Evolutionary conservation across 352 stramenopile genomes (phyloP).

Genomic region (Globisporangium camurandrum): DNA sequence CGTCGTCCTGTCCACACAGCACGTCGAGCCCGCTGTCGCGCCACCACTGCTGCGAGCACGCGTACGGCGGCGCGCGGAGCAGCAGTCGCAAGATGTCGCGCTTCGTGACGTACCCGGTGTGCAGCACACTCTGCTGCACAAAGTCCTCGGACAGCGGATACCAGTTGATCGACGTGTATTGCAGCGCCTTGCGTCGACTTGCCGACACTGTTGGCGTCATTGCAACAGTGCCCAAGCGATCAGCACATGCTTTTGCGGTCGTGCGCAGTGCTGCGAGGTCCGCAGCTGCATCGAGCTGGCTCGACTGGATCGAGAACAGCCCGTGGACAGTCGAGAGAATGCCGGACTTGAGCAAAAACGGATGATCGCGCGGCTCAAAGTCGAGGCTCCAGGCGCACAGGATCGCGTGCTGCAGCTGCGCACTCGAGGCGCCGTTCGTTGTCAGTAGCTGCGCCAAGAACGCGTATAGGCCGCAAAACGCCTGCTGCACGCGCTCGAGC

Average conservation of each 20-base stretch:
- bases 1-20: constrained; percentile 6
- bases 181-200: not conserved
- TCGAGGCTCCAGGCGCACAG: constrained; percentile 77
- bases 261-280: constrained; percentile 17
- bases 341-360: constrained; percentile 69
- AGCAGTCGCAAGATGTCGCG: constrained; percentile 67
- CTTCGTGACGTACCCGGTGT: constrained; percentile 67
- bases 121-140: constrained; percentile 64
- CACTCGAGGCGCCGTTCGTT: constrained; percentile 24
- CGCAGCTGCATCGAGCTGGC: constrained; percentile 28
- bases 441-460: constrained; percentile 54
- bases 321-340: constrained; percentile 70
- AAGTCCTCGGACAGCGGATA: constrained; percentile 72
- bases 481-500: constrained; percentile 43
- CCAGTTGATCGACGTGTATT: constrained; percentile 58
- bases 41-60: constrained; percentile 51
- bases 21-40: constrained; percentile 36
- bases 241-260: constrained; percentile 9
- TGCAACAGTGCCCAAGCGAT: no score
- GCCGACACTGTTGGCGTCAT: not conserved
- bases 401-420: constrained; percentile 69
- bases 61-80: constrained; percentile 48
- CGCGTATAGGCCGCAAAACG: constrained; percentile 74
- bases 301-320: constrained; percentile 63
- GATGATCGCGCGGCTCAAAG: constrained; percentile 77